Base-by-base conservation (phyloP, 2,329 filamentous ascomycete genomes). In the Trichophyton rubrum region DNA sequence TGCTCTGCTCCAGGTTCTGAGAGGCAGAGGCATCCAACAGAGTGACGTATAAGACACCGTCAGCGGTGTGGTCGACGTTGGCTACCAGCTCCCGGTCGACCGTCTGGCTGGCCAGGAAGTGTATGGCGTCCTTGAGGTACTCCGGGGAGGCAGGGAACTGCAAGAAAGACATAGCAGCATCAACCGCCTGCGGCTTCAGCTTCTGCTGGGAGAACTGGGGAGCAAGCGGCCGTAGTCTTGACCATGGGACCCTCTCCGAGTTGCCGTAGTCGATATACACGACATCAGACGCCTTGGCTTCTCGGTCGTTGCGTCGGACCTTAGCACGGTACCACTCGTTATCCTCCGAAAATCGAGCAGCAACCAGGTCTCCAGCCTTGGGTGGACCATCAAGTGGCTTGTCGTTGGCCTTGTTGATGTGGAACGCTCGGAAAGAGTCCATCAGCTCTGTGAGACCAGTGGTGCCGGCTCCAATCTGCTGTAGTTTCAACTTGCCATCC, bases 181-280 rank as follows among this genome's bases (percentile, higher is more conserved):
- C 92, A 0, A 86, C 77, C 2, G 93, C 93, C 77, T 97, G 93
- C 0, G 89, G 78, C 75, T 88, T 91, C 62, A 99, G 84, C 74
- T 88, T 91, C 72, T 90, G 84, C 3, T 83, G 78, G 47, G 84
- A 83, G 79, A 97, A 99, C 68, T 91, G 86, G 15, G 83, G 75
- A 58, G 85, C 82, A 56, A 99, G 82, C n/a, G 90, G 80, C 30
- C 93, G 88, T 49, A 99, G 84, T 66, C 83, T 82, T 24, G 85
- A 82, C 90, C 92, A 99, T 0, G 91, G 83, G 61, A 95, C 80
- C 70, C 85, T 87, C 75, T 99, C 93, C 60, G 84, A 87, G 80
- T 99, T 99, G 68, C 93, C 93, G 74, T 95, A 99, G 78, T 99
- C 93, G 64, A 99, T 84, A 75, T 96, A 99, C 53, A 95, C 78